phyloP scores from a whole-genome alignment of 2,329 filamentous ascomycete genomes.

The Tolypocladium album region DNA sequence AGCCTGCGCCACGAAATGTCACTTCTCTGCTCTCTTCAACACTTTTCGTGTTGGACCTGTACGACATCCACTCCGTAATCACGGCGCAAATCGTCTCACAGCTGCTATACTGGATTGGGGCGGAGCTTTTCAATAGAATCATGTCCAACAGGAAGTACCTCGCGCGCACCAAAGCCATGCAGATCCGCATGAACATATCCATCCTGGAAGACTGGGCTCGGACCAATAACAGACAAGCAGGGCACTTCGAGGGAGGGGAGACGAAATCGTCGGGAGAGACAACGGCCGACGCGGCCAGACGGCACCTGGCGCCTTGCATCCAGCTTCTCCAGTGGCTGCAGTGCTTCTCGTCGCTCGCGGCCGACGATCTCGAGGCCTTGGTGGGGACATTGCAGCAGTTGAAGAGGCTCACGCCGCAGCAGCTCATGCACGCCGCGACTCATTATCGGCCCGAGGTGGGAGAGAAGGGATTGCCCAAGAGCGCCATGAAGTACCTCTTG shows the following conservation, averaged over 20 bases:
- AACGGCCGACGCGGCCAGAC: conserved; percentile 72
- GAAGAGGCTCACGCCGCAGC: conserved; percentile 71
- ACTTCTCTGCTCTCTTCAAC: conserved; percentile 93
- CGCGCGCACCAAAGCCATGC: conserved; percentile 96
- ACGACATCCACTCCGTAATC: conserved; percentile 97
- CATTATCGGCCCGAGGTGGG: conserved; percentile 93
- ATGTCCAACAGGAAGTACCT: conserved; percentile 95
- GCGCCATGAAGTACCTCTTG: conserved; percentile 74
- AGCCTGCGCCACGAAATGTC: conserved; percentile 87
- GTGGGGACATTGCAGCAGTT: conserved; percentile 84
- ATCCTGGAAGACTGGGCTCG: conserved; percentile 93
- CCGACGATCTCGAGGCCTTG: conserved; percentile 78
- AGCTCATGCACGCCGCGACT: conserved; percentile 83
- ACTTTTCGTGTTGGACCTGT: conserved; percentile 93
- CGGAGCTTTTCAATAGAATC: conserved; percentile 94
- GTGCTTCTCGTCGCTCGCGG: conserved; percentile 84
- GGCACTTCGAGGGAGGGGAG: conserved; percentile 90
- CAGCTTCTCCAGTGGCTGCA: conserved; percentile 96
- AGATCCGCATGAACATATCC: conserved; percentile 98
- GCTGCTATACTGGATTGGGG: conserved; percentile 89
- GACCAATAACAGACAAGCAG: conserved; percentile 83
- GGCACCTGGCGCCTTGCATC: conserved; percentile 81
- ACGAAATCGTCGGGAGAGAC: conserved; percentile 77
- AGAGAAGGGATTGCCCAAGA: conserved; percentile 83
- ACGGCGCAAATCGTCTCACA: conserved; percentile 85